Conservation (phyloP, 768 basidiomycete genomes). For the Lactarius tabidus region DNA sequence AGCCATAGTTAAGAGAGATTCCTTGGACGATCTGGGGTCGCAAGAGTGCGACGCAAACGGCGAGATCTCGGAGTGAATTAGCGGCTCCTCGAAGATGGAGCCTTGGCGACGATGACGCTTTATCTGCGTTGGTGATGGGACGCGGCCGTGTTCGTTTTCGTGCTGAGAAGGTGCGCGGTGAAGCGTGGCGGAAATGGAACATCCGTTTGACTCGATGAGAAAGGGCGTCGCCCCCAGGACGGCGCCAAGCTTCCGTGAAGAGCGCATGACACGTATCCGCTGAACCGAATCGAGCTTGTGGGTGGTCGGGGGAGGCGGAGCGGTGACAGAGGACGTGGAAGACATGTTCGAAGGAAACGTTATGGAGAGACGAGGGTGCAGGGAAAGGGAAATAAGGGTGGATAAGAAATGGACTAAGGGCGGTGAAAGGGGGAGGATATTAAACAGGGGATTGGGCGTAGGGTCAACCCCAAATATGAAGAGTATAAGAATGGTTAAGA, state of each 20-base stretch:
- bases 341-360: background rate
- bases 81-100: slow-evolving; percentile 3
- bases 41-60: slow-evolving; percentile 3
- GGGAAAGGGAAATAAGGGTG: background rate
- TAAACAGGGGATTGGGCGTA: background rate
- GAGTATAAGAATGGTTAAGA: slow-evolving; percentile 3
- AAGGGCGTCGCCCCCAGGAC: slow-evolving; percentile 26
- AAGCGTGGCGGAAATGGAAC: background rate
- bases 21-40: slow-evolving; percentile 26
- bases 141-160: background rate
- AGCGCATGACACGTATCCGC: slow-evolving; percentile 24
- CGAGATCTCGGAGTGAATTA: slow-evolving; percentile 1
- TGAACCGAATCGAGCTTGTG: slow-evolving; percentile 22
- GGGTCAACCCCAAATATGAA: background rate
- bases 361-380: background rate
- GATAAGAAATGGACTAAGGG: background rate
- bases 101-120: slow-evolving; percentile 17
- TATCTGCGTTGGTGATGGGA: background rate
- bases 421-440: background rate
- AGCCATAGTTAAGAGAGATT: slow-evolving; percentile 28
- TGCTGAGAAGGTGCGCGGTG: background rate
- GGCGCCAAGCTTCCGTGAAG: slow-evolving; percentile 24
- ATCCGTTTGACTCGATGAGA: slow-evolving; percentile 20
- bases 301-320: slow-evolving; percentile 14
- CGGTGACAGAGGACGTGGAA: background rate